phyloP scores from a whole-genome alignment of 192 early-diverging fungal genomes.

The Dissophora globulifera region DNA sequence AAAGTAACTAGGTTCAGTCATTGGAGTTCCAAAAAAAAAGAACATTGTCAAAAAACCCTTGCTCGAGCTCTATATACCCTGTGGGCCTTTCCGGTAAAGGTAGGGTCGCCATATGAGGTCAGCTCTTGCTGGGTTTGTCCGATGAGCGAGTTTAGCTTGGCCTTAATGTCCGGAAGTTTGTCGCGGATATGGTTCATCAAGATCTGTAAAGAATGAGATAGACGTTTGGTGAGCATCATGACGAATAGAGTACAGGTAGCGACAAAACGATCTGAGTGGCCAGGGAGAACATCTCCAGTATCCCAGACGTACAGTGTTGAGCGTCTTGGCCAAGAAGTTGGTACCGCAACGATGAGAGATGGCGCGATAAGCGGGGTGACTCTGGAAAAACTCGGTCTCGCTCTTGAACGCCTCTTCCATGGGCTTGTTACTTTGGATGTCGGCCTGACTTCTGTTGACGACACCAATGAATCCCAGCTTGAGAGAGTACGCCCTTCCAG shows the following conservation, averaged over 20 bases:
- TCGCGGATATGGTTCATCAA: constrained; percentile 85
- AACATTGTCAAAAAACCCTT: not conserved
- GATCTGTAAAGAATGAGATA: constrained; percentile 54
- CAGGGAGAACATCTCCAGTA: no score
- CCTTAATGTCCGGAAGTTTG: constrained; percentile 79
- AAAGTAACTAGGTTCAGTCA: not conserved
- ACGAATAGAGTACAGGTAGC: no score
- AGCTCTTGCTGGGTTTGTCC: constrained; percentile 83
- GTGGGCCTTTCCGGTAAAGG: constrained; percentile 59
- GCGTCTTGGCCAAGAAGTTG: constrained; percentile 70
- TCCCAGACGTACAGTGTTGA: constrained; percentile 68
- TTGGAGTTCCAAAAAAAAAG: not conserved
- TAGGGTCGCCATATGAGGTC: constrained; percentile 70
- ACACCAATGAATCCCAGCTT: constrained; percentile 86
- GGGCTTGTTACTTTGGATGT: constrained; percentile 76
- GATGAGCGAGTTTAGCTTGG: constrained; percentile 79
- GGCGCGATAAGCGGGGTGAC: constrained; percentile 76
- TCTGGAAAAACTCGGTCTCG: constrained; percentile 76
- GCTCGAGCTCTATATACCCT: constrained; percentile 41
- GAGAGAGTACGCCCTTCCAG: constrained; percentile 79
- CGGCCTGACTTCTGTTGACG: constrained; percentile 86
- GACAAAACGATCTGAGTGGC: no score
- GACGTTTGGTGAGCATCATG: not conserved
- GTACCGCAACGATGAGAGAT: constrained; percentile 81
- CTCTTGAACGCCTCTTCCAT: constrained; percentile 74